These are phyloP conservation scores for Termitomyces sp. DNA, from an alignment of 768 basidiomycete species.

Conservation along the genomic window DNA sequence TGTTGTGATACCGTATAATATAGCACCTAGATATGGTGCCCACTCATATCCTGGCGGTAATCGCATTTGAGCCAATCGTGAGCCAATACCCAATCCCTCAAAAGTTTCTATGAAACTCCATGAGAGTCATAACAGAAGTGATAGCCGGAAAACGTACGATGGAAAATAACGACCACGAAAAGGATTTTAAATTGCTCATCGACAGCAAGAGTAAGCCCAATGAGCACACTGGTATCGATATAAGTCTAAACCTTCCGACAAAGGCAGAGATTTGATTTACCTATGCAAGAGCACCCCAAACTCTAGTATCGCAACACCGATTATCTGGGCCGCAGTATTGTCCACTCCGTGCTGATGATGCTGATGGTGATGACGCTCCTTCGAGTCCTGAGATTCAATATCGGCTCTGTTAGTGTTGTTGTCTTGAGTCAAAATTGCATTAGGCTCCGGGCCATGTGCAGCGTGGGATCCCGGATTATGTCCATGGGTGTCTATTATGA, in stretches of 20 bases:
- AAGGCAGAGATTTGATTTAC: conserved; percentile 22
- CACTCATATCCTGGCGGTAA: conserved; percentile 52
- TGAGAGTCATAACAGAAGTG: not conserved
- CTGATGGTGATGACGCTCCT: not conserved
- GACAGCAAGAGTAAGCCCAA: conserved; percentile 94
- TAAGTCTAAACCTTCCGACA: not conserved
- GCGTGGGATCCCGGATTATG: conserved; percentile 57
- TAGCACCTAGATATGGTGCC: conserved; percentile 56
- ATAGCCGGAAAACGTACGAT: conserved; percentile 56
- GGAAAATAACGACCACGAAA: conserved; percentile 89
- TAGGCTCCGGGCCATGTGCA: conserved; percentile 66
- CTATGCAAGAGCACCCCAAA: conserved; percentile 91
- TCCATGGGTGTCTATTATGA: conserved; percentile 61
- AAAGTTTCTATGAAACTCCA: conserved; percentile 66
- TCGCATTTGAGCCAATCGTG: conserved; percentile 76
- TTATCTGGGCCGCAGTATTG: conserved; percentile 59
- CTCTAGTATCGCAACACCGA: conserved; percentile 90
- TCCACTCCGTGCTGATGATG: conserved; percentile 26
- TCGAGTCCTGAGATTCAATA: conserved; percentile 17
- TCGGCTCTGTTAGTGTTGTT: conserved; percentile 25
- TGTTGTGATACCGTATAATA: conserved; percentile 73
- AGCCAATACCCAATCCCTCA: conserved; percentile 91
- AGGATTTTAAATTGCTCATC: conserved; percentile 74
- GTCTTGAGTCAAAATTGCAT: conserved; percentile 8
- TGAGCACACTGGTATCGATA: conserved; percentile 53